Evolutionary conservation across 441 rosid genomes (phyloP).

Genomic region (Euphorbia celastroides): DNA sequence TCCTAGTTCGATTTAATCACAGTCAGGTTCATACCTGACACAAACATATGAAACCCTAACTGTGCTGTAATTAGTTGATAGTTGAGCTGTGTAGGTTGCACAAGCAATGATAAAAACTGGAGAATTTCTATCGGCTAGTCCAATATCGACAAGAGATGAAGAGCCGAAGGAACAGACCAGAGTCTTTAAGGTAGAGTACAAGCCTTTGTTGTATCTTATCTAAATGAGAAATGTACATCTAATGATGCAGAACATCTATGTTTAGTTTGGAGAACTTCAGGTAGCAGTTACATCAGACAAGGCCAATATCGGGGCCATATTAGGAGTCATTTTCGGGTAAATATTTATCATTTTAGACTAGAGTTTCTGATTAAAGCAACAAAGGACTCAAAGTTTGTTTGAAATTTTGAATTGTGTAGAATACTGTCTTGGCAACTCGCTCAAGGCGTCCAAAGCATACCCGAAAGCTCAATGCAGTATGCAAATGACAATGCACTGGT

Average conservation of each 20-base stretch:
- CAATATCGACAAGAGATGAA: constrained; percentile 31
- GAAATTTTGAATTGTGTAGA: constrained; percentile 34
- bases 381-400: too few relatives aligned
- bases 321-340: constrained; percentile 73
- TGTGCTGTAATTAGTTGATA: neutral
- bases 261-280: constrained; percentile 93
- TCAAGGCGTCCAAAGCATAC: constrained; percentile 69
- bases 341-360: constrained; percentile 12
- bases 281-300: constrained; percentile 65
- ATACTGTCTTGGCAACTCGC: constrained; percentile 75
- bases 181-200: constrained; percentile 60
- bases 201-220: constrained; percentile 3
- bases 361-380: too few relatives aligned
- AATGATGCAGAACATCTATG: constrained; percentile 6
- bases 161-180: constrained; percentile 42
- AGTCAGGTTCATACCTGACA: too few relatives aligned
- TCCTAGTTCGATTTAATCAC: too few relatives aligned
- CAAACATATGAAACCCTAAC: too few relatives aligned
- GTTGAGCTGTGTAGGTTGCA: constrained; percentile 57
- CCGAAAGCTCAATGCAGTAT: constrained; percentile 79
- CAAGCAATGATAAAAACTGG: constrained; percentile 70
- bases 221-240: constrained; percentile 1
- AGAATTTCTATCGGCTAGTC: constrained; percentile 44
- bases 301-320: constrained; percentile 71
- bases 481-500: constrained; percentile 84